Conservation (phyloP, 2,329 filamentous ascomycete genomes). For the Aspergillus versicolor region DNA sequence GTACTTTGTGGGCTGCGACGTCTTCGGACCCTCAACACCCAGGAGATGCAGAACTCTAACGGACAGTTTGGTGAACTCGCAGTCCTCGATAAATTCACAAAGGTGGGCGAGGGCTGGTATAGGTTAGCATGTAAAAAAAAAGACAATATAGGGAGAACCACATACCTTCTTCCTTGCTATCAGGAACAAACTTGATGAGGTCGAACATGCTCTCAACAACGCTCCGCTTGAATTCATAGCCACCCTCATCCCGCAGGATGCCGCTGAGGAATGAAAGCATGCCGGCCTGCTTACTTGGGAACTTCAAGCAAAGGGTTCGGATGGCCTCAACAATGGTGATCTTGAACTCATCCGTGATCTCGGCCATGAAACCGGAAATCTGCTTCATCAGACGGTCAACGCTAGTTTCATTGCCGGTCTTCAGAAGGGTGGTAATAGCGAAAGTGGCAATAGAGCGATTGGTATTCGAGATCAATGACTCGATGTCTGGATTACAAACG, state of each 20-base stretch:
- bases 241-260: slow-evolving; percentile 94
- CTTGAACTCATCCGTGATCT: slow-evolving; percentile 99
- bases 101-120: slow-evolving; percentile 77
- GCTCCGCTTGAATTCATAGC: slow-evolving; percentile 96
- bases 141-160: background rate
- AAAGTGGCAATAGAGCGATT: slow-evolving; percentile 98
- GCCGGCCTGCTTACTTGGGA: slow-evolving; percentile 94
- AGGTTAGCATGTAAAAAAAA: slow-evolving; percentile 18
- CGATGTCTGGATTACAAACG: slow-evolving; percentile 94
- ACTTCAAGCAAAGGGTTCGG: slow-evolving; percentile 92
- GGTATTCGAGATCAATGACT: slow-evolving; percentile 91
- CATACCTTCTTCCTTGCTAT: slow-evolving; percentile 67
- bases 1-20: slow-evolving; percentile 94
- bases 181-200: slow-evolving; percentile 96
- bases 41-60: slow-evolving; percentile 93
- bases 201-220: slow-evolving; percentile 99
- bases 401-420: slow-evolving; percentile 96
- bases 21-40: slow-evolving; percentile 91
- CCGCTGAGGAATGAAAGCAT: slow-evolving; percentile 97
- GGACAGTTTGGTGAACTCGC: slow-evolving; percentile 96
- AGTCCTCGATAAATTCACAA: slow-evolving; percentile 99
- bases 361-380: slow-evolving; percentile 96
- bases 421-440: slow-evolving; percentile 94
- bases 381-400: slow-evolving; percentile 98
- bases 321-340: slow-evolving; percentile 99